Percentiles rank a stretch among this genome's conserved stretches.
Evolutionary conservation across 306 rosid species (phyloP).

Genomic region (Citrullus amarus): DNA sequence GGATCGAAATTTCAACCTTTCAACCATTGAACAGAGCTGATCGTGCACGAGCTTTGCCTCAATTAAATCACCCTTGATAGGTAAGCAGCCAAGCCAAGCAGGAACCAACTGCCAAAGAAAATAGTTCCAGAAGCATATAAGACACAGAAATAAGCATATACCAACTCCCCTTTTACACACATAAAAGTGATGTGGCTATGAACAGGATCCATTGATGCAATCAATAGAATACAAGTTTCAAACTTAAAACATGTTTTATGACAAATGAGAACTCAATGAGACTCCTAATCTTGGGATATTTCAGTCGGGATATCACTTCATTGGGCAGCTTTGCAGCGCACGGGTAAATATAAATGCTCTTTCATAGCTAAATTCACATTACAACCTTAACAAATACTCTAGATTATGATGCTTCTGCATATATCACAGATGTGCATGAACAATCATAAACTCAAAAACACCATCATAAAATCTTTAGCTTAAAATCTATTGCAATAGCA

Average conservation of each 20-base stretch:
- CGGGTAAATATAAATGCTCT: neutral
- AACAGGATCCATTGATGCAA: neutral
- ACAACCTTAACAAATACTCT: neutral
- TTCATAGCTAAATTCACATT: neutral
- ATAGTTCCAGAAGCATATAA: neutral
- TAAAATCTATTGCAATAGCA: neutral
- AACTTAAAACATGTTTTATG: neutral
- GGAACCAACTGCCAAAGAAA: slow-evolving; percentile 59
- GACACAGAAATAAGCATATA: no score
- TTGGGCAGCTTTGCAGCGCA: neutral
- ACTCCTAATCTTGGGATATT: neutral
- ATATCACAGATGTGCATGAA: neutral
- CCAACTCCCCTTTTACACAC: neutral
- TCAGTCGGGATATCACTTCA: neutral
- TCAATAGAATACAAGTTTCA: neutral
- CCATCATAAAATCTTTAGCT: neutral
- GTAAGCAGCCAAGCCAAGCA: slow-evolving; percentile 98
- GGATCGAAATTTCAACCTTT: slow-evolving; percentile 29
- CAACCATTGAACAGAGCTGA: slow-evolving; percentile 95
- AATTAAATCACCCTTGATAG: slow-evolving; percentile 83
- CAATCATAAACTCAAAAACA: neutral
- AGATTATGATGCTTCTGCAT: neutral
- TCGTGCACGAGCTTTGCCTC: slow-evolving; percentile 98
- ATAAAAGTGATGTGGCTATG: neutral
- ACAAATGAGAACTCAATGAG: neutral